Percentiles rank a stretch among this genome's conserved stretches.
Conservation (phyloP, 768 basidiomycete species). For the Nidularia pulvinata region DNA sequence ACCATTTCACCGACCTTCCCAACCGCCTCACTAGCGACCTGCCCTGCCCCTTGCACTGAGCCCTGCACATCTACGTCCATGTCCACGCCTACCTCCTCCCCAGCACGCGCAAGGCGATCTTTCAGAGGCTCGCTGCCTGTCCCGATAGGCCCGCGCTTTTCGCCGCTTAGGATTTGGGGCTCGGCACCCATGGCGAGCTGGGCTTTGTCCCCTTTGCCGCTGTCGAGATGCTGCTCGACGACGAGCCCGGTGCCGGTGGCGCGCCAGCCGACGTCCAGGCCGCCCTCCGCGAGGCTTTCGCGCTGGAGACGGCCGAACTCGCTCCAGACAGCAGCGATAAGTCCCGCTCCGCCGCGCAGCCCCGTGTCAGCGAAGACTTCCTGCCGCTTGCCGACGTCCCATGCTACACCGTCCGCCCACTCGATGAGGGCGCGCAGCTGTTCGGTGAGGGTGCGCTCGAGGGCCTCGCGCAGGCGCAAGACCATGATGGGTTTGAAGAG, state of each 20-base stretch:
- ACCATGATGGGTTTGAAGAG: slow-evolving; percentile 66
- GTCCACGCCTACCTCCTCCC: slow-evolving; percentile 23
- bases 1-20: slow-evolving; percentile 20
- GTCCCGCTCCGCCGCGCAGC: slow-evolving; percentile 40
- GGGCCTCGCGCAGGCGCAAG: slow-evolving; percentile 53
- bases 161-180: slow-evolving; percentile 69
- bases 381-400: slow-evolving; percentile 54
- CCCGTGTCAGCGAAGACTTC: slow-evolving; percentile 71
- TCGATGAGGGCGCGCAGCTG: slow-evolving; percentile 54
- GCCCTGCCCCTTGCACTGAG: slow-evolving; percentile 4
- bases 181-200: slow-evolving; percentile 69
- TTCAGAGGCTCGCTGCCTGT: slow-evolving; percentile 41
- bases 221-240: slow-evolving; percentile 40
- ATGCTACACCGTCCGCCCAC: slow-evolving; percentile 54
- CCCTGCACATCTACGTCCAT: slow-evolving; percentile 20
- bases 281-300: slow-evolving; percentile 22
- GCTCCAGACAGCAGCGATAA: slow-evolving; percentile 68
- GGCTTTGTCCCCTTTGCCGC: slow-evolving; percentile 18
- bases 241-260: slow-evolving; percentile 69
- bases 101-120: slow-evolving; percentile 29
- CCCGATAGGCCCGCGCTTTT: slow-evolving; percentile 68
- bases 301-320: slow-evolving; percentile 61
- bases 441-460: slow-evolving; percentile 57
- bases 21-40: slow-evolving; percentile 14
- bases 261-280: slow-evolving; percentile 37